Base-by-base conservation (phyloP, 2,329 filamentous ascomycete genomes). In the Bipolaris gigantea region DNA sequence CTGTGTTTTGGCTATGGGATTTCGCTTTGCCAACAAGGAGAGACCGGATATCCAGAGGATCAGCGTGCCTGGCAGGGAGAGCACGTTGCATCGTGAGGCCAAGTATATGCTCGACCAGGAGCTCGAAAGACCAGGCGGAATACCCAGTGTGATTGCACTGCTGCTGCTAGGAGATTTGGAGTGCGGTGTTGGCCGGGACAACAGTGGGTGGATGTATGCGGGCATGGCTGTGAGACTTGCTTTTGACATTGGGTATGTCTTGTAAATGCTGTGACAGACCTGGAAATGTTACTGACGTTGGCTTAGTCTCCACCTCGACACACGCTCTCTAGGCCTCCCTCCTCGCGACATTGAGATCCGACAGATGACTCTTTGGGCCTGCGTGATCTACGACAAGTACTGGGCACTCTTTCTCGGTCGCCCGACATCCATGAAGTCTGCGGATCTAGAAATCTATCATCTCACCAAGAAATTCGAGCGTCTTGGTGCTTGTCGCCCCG, bases 361-460 rank as follows among this genome's bases (percentile, higher is more conserved):
- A 5, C 80, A 79, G 43, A 81, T 81, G 76, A 79, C 76, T 11
- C 77, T 83, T 63, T 75, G 77, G 57, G 80, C 81, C 1, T 82
- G 79, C 52, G 76, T 82, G 6, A 77, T 82, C 54, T 81, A 81
- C 53, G 81, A 83, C 69, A 79, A 79, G 62, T 55, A 82, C 57
- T 83, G 80, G 80, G 79, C 81, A 0, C 67, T 83, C n/a, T 81
- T 82, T 60, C 72, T 83, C 6, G 81, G 81, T 9, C 73, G 81
- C 10, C 81, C 81, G 1, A 79, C 81, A 1, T 77, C 78, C 47
- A 83, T 83, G 71, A 83, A 83, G 64, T 77, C 72, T 44, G 74
- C 80, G 42, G 81, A 83, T 54, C 73, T 83, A 8, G 77, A 77
- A 53, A 75, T 80, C 54, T 78, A 82, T 55, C 66, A 79, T 19